These are phyloP conservation scores for Microbotryomycetes sp. DNA, from an alignment of 1,284 basidiomycete species.

Conservation along the genomic window DNA sequence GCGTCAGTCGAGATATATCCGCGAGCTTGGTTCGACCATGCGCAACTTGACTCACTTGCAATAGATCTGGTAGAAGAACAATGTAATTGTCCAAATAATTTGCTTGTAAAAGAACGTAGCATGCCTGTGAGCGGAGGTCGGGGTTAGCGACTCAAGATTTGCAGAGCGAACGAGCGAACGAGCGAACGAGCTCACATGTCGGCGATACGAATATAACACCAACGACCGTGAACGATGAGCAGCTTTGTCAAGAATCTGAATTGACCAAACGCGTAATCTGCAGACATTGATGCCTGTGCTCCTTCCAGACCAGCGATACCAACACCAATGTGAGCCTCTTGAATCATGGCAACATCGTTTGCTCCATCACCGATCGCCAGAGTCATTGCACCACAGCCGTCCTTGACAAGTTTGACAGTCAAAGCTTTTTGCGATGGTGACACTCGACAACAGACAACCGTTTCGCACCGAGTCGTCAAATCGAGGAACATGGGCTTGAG, in stretches of 20 bases:
- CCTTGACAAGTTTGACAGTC: slow-evolving; percentile 91
- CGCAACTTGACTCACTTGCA: slow-evolving; percentile 57
- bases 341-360: slow-evolving; percentile 95
- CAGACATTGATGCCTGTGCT: slow-evolving; percentile 97
- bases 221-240: slow-evolving; percentile 87
- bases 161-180: too few species aligned
- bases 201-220: slow-evolving; percentile 94
- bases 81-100: slow-evolving; percentile 81
- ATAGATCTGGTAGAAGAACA: slow-evolving; percentile 92
- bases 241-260: slow-evolving; percentile 88
- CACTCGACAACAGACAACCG: slow-evolving; percentile 94
- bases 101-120: slow-evolving; percentile 99
- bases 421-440: slow-evolving; percentile 93
- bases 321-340: slow-evolving; percentile 94
- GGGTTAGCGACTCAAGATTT: neutral
- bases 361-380: slow-evolving; percentile 94
- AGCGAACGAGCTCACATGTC: slow-evolving; percentile 51
- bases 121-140: slow-evolving; percentile 55
- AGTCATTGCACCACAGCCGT: slow-evolving; percentile 92
- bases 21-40: neutral
- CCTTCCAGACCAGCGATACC: slow-evolving; percentile 92
- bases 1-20: neutral
- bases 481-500: slow-evolving; percentile 83
- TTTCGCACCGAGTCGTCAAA: slow-evolving; percentile 90
- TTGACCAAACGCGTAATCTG: slow-evolving; percentile 96